These are phyloP conservation scores for Pichia gijzeniarum DNA, from an alignment of 805 yeast species.

Conservation along the genomic window DNA sequence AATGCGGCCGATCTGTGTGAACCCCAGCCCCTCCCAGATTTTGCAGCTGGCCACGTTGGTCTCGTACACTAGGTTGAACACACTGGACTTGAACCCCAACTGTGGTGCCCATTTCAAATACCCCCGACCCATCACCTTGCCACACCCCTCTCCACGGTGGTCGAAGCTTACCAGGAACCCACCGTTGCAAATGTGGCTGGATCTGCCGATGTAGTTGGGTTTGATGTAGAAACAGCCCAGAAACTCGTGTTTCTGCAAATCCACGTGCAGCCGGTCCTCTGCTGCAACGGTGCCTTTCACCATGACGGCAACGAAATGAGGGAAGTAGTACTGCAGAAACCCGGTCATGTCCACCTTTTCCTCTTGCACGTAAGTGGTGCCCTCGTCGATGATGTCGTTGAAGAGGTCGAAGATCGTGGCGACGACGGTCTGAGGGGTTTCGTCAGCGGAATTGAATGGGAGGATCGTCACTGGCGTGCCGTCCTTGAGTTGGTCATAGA, in stretches of 20 bases:
- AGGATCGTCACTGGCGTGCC: constrained; percentile 41
- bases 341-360: constrained; percentile 37
- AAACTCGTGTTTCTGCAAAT: constrained; percentile 25
- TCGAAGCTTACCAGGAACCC: constrained; percentile 66
- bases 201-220: constrained; percentile 81
- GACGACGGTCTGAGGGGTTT: constrained; percentile 47
- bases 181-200: constrained; percentile 83
- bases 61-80: constrained; percentile 81
- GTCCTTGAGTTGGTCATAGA: constrained; percentile 22
- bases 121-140: constrained; percentile 58
- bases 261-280: constrained; percentile 5
- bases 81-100: constrained; percentile 75
- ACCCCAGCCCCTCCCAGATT: constrained; percentile 83
- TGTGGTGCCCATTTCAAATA: constrained; percentile 70
- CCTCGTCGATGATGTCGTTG: constrained; percentile 62
- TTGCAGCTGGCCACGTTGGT: constrained; percentile 67
- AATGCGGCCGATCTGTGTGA: constrained; percentile 68
- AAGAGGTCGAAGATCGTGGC: constrained; percentile 43
- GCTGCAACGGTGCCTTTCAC: constrained; percentile 35
- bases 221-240: constrained; percentile 76
- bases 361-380: constrained; percentile 67
- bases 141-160: constrained; percentile 57
- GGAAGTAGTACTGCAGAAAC: constrained; percentile 62
- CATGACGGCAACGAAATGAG: constrained; percentile 57
- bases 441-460: constrained; percentile 45